Evolutionary conservation across 164 flowering plant genomes (phyloP).

Genomic region (Aristolochia contorta): DNA sequence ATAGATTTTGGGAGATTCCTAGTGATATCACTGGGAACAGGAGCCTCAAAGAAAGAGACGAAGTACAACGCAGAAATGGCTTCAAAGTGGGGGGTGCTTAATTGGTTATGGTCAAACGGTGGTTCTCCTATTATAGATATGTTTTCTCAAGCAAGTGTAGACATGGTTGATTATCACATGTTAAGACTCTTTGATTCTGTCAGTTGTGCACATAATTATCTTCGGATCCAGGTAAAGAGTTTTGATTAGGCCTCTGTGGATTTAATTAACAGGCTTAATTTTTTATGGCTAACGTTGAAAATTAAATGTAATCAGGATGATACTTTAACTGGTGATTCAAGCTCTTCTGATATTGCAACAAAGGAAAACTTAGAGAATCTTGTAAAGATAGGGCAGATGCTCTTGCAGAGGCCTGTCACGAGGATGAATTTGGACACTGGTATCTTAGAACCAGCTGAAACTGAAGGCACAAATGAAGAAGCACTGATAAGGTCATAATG

Average conservation of each 20-base stretch:
- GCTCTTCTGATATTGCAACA: slow-evolving; percentile 12
- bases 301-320: slow-evolving; percentile 12
- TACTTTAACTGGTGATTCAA: slow-evolving; percentile 3
- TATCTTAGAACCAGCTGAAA: slow-evolving; percentile 5
- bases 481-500: slow-evolving; percentile 14
- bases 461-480: slow-evolving; percentile 15
- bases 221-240: slow-evolving; percentile 9
- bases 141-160: slow-evolving; percentile 2
- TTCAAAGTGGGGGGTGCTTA: slow-evolving; percentile 24
- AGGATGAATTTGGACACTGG: slow-evolving; percentile 20
- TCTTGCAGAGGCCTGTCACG: slow-evolving; percentile 15
- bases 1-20: slow-evolving; percentile 18
- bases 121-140: slow-evolving; percentile 5
- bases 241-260: background rate
- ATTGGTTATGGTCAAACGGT: slow-evolving; percentile 12
- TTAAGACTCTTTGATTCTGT: slow-evolving; percentile 2
- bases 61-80: slow-evolving; percentile 16
- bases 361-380: slow-evolving; percentile 13
- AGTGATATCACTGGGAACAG: slow-evolving; percentile 30
- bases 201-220: slow-evolving; percentile 4
- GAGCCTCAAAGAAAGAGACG: slow-evolving; percentile 13
- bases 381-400: slow-evolving; percentile 13
- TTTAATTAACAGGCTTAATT: background rate
- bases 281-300: too few relatives aligned
- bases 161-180: slow-evolving; percentile 12